Base-by-base conservation (phyloP, 768 basidiomycete species). In the Boletales sp. region DNA sequence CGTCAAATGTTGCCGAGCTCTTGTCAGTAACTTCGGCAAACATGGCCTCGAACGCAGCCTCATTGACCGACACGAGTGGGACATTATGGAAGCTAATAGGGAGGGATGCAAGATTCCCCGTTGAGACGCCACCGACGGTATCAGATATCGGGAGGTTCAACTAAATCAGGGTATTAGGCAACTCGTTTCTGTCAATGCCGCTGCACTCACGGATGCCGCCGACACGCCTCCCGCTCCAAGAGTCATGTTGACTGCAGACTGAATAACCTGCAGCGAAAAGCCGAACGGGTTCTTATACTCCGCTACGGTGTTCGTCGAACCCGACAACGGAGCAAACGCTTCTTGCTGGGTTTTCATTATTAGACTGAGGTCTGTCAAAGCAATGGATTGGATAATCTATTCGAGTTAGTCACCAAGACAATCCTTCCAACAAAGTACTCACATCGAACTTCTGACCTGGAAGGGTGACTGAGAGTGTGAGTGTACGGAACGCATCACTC, bases 261-360 rank as follows among this genome's bases (percentile, higher is more conserved):
- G 72, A 11, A 81, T 63, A 19, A 86, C 82, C 58, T 87, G 84
- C 46, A 88, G 62, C 11, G 82, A 79, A 68, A 89, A 89, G 4
- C 86, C 86, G 61, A 88, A 88, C 1, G 87, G 86, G 65, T 87
- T 89, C 65, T 78, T 79, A 64, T 84, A 86, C 54, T 73, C 68
- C 14, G 81, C 83, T 4, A 81, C 47, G 0, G 81, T 82, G 44
- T 71, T 65, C 36, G 75, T 66, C 5, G 83, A 86, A 53, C 80
- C 77, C 0, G 84, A 69, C n/a, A 76, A 69, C 0, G 86, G 84
- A 2, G 78, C 76, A 56, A 80, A 86, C 0, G 80, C 72, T 61
- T 87, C 72, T 45, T 73, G 72, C 35, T 72, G 72, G 8, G 72
- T 73, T 24, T 75, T 63, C 65, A 87, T 74, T 8, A 69, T 74